Evolutionary conservation across 2,329 filamentous ascomycete species (phyloP), one percentile per base, ranked within the genome.

Genomic region (Pseudogymnoascus sp.): DNA sequence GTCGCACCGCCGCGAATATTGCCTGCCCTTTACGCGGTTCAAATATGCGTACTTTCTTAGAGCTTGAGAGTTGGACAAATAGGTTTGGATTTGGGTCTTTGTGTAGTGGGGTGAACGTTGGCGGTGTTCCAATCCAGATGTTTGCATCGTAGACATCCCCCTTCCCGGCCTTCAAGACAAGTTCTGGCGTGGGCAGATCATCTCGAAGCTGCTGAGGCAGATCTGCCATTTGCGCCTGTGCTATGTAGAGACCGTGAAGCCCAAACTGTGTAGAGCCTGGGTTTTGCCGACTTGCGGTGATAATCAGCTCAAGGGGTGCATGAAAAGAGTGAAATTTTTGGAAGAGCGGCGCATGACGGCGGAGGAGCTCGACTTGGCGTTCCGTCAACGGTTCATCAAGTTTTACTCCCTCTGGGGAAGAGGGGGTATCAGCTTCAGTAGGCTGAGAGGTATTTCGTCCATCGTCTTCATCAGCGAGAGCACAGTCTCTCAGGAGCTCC

Each of bases 61-160:
- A 75, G 3, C 90, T 86, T 14, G 84, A 85, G 11, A 97, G 75
- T 75, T 99, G 95, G 53, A 90, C 85, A 73, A 97, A 96, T 0
- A 97, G 70, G 72, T 99, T 99, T 0, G 91, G 91, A 70, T 97
- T 97, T 0, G 95, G 95, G 71, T 99, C 95, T 62, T 89, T 85
- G 75, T 99, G 95, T 2, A 96, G 79, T 3, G 95, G 92, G 0
- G 95, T 97, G 69, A 91, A 92, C 0, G 93, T 97, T 0, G 91
- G 91, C 40, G 91, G 86, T 12, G 88, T 79, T 0, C 95, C 95
- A 11, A 97, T 82, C 93, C 93, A 99, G 46, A 97, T 79, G 69
- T 90, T 96, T 0, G 89, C 88, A 69, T 82, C 84, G 73, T 97
- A 97, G n/a, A 97, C 76, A 73, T 97, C 93, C 2, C 91, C 91